Conservation (phyloP, 2,329 filamentous ascomycete species). For the Orbilia javanica region DNA sequence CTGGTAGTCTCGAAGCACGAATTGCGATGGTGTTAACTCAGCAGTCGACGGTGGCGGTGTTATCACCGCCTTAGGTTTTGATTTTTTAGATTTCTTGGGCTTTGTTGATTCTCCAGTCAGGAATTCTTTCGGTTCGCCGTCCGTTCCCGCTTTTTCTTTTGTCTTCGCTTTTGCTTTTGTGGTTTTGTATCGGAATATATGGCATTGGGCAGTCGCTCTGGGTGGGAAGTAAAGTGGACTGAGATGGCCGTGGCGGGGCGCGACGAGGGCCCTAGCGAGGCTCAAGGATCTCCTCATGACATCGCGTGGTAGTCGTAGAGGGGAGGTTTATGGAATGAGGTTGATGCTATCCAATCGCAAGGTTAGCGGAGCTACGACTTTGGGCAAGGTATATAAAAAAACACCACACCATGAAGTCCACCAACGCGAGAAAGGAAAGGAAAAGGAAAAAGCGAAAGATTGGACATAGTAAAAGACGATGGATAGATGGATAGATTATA, state of each 20-base stretch:
- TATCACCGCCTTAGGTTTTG: background rate
- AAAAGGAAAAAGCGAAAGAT: background rate
- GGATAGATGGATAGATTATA: background rate
- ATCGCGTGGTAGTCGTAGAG: constrained; percentile 26
- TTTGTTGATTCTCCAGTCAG: background rate
- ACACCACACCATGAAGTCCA: background rate
- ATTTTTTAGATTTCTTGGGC: background rate
- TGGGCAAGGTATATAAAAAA: background rate
- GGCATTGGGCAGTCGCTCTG: constrained; percentile 25
- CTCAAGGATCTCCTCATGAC: constrained; percentile 45
- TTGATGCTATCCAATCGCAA: background rate
- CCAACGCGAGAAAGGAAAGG: constrained; percentile 3
- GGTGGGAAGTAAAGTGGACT: background rate
- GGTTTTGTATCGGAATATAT: constrained; percentile 10
- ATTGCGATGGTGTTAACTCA: constrained; percentile 35
- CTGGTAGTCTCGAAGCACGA: constrained; percentile 84
- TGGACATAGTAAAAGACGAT: background rate
- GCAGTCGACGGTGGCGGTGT: background rate
- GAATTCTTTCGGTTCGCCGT: background rate
- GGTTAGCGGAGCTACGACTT: background rate
- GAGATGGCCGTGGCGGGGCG: constrained; percentile 23
- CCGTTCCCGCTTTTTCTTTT: background rate
- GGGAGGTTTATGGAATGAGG: background rate
- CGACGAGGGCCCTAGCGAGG: constrained; percentile 31
- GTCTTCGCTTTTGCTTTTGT: background rate